These are phyloP conservation scores for Aspergillus felis DNA, from an alignment of 2,329 filamentous ascomycete species.

Conservation along the genomic window DNA sequence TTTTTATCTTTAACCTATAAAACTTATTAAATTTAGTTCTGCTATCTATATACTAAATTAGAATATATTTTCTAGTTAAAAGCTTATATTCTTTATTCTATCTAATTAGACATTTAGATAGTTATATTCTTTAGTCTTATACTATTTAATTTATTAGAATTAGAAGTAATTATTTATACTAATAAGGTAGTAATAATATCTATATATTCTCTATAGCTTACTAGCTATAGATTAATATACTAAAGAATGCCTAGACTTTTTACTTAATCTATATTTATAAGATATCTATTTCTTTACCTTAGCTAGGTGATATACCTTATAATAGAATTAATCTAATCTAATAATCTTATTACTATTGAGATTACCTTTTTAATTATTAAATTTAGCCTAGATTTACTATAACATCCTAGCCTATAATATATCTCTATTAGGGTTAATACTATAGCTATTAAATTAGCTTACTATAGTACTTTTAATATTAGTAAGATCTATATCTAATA, in stretches of 20 bases:
- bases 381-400: background rate
- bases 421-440: background rate
- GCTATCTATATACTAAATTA: background rate
- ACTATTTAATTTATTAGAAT: background rate
- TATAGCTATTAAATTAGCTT: background rate
- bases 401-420: background rate
- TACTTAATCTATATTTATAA: background rate
- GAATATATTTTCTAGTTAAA: background rate
- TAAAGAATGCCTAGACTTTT: background rate
- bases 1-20: background rate
- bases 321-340: background rate
- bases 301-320: background rate
- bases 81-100: background rate
- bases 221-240: background rate
- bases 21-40: background rate
- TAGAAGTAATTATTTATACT: background rate
- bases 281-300: background rate
- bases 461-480: too few species aligned
- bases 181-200: background rate
- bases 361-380: background rate
- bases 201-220: background rate
- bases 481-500: too few species aligned
- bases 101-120: background rate
- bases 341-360: background rate
- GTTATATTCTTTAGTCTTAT: background rate